Evolutionary conservation across 2,329 filamentous ascomycete species (phyloP).

Genomic region (Fusarium buharicum): DNA sequence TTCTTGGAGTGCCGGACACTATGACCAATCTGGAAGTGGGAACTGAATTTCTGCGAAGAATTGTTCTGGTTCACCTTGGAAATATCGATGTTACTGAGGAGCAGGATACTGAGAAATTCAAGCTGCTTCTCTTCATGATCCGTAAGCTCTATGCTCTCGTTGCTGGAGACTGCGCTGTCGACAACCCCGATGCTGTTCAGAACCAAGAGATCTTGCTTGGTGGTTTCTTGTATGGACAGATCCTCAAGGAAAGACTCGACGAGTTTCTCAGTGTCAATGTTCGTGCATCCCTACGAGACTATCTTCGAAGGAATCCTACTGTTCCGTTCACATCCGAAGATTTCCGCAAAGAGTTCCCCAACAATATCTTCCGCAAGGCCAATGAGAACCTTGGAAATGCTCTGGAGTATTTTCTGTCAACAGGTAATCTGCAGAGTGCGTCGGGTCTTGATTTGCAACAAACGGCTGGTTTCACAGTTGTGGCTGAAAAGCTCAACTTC

Average conservation of each 20-base stretch:
- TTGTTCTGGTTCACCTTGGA: constrained; percentile 92
- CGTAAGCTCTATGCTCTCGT: constrained; percentile 94
- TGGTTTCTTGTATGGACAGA: constrained; percentile 93
- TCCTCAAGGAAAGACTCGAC: constrained; percentile 93
- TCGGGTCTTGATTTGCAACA: constrained; percentile 96
- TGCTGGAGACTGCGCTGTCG: constrained; percentile 89
- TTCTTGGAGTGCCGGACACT: constrained; percentile 84
- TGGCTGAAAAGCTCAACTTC: constrained; percentile 99
- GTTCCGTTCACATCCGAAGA: constrained; percentile 79
- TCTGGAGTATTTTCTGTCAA: constrained; percentile 95
- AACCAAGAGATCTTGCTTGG: constrained; percentile 96
- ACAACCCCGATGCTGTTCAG: constrained; percentile 96
- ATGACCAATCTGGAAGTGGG: constrained; percentile 90
- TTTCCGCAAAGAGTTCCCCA: constrained; percentile 82
- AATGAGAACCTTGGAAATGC: constrained; percentile 90
- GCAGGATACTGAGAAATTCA: constrained; percentile 92
- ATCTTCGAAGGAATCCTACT: constrained; percentile 64
- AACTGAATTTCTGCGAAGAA: constrained; percentile 87
- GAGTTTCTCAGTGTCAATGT: constrained; percentile 77
- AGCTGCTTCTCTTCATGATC: constrained; percentile 94
- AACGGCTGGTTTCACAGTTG: constrained; percentile 92
- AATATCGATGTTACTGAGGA: constrained; percentile 83
- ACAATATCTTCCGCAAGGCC: constrained; percentile 79
- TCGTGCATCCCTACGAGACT: constrained; percentile 65
- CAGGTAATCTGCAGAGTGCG: constrained; percentile 90